phyloP scores from a whole-genome alignment of 805 yeast genomes.

The Lipomyces orientalis region DNA sequence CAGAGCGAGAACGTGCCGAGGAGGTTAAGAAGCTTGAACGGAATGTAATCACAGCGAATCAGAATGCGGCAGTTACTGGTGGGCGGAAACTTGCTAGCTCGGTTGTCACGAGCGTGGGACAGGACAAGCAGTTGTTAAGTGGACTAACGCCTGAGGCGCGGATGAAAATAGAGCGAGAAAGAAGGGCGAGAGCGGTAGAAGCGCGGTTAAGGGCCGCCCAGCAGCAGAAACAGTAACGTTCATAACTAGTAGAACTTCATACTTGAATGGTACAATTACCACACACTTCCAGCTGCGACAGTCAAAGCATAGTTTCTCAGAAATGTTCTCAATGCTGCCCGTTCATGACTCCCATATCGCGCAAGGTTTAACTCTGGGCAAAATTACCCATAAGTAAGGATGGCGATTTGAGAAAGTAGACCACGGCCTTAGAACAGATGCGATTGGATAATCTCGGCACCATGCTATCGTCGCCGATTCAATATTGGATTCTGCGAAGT shows the following conservation, averaged over 20 bases:
- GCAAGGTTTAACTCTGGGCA: no score
- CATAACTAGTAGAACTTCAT: background rate
- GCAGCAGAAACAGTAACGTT: background rate
- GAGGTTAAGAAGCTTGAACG: constrained; percentile 37
- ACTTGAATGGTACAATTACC: no score
- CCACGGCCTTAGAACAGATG: no score
- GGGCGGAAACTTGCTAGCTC: constrained; percentile 34
- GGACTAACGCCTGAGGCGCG: constrained; percentile 77
- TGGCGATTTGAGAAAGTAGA: no score
- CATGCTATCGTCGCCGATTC: no score
- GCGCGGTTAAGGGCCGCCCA: constrained; percentile 56
- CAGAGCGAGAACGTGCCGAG: constrained; percentile 34
- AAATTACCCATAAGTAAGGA: no score
- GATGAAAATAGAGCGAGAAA: constrained; percentile 84
- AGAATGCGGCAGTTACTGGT: constrained; percentile 2
- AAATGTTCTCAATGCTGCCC: no score
- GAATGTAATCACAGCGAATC: constrained; percentile 27
- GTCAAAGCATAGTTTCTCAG: no score
- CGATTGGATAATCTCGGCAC: no score
- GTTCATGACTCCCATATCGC: no score
- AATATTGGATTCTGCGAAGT: no score
- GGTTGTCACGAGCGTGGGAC: constrained; percentile 38
- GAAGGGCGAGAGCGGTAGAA: constrained; percentile 95
- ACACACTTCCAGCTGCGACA: no score
- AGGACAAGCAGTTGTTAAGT: constrained; percentile 39